phyloP scores from a whole-genome alignment of 139 green algal genomes.

The Chlorella sorokiniana region DNA sequence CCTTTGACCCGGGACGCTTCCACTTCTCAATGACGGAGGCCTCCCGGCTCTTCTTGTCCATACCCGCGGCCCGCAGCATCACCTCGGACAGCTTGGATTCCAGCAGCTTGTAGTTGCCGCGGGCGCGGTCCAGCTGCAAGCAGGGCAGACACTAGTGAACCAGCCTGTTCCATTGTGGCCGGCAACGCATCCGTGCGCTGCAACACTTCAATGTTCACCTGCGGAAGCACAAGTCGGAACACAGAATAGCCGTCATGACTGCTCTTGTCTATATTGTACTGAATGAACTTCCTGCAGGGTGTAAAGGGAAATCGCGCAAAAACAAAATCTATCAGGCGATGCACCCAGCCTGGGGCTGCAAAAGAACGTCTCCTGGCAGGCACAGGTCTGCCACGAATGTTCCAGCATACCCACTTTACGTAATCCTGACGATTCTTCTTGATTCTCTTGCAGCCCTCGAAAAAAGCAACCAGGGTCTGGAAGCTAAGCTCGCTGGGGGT shows the following conservation, averaged over 20 bases:
- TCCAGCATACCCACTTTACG: neutral
- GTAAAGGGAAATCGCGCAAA: no score
- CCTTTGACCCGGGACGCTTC: slow-evolving; percentile 12
- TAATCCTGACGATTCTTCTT: slow-evolving; percentile 31
- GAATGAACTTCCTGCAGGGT: slow-evolving; percentile 55
- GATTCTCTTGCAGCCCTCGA: neutral
- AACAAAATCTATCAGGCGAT: no score
- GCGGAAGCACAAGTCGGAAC: slow-evolving; percentile 67
- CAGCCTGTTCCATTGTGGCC: neutral
- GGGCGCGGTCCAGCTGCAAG: slow-evolving; percentile 52
- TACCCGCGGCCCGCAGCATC: slow-evolving; percentile 45
- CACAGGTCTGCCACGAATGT: no score
- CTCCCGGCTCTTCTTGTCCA: slow-evolving; percentile 36
- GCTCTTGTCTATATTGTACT: slow-evolving; percentile 37
- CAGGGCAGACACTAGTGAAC: no score
- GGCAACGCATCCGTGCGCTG: neutral
- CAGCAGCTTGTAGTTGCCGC: slow-evolving; percentile 59
- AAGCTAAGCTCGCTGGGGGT: slow-evolving; percentile 37
- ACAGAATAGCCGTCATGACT: slow-evolving; percentile 57
- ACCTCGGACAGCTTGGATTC: slow-evolving; percentile 51
- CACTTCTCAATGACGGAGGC: slow-evolving; percentile 36
- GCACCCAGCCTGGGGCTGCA: no score
- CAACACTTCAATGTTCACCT: slow-evolving; percentile 18
- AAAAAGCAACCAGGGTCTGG: slow-evolving; percentile 35
- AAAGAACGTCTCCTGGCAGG: no score